Evolutionary conservation across 176 grass and related monocot genomes (phyloP), one percentile per base, ranked within the genome.

Genomic region (Zea mays): DNA sequence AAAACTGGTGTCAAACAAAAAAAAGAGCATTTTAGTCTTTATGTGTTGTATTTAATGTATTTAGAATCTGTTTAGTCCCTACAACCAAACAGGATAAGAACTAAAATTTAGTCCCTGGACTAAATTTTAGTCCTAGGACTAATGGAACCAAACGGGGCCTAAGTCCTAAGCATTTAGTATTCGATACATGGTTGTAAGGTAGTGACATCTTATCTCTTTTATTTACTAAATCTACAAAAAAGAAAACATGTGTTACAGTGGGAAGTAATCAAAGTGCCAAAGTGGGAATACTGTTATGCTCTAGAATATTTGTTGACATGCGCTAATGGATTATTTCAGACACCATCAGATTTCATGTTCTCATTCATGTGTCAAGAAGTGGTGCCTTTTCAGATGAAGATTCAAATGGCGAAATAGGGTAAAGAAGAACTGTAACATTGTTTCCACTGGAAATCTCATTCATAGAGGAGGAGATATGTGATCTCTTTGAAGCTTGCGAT

Each of bases 401-500:
- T 84, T 94, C 88, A 48, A 98, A 92, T 88, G 96, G 92, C 16
- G 89, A 89, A 67, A 98, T 94, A 81, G 96, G 62, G 94, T 58
- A 90, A 86, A 73, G 87, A 86, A 82, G 96, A 92, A 70, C 71
- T 98, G 17, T 90, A 85, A 40, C 81, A 74, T 67, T 98, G 95
- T 41, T 94, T 98, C 59, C 87, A 92, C 77, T 98, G 44, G 92
- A 94, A 70, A 81, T 98, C 36, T 85, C 89, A 58, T 90, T 92
- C 81, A 34, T 73, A 41, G 96, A 98, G 76, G 96, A 98, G 60
- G 96, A 98, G 60, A 85, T 92, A 49, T 68, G 35, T 43, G 96
- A 92, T 83, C 83, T 94, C 77, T 98, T 98, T 81, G 80, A 86
- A 82, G 91, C 87, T 58, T 98, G 96, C 20, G 96, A 98, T 71